Evolutionary conservation across 495 filamentous ascomycete species (phyloP), one percentile per base, ranked within the genome.

Genomic region (Schizothecium vesticola): DNA sequence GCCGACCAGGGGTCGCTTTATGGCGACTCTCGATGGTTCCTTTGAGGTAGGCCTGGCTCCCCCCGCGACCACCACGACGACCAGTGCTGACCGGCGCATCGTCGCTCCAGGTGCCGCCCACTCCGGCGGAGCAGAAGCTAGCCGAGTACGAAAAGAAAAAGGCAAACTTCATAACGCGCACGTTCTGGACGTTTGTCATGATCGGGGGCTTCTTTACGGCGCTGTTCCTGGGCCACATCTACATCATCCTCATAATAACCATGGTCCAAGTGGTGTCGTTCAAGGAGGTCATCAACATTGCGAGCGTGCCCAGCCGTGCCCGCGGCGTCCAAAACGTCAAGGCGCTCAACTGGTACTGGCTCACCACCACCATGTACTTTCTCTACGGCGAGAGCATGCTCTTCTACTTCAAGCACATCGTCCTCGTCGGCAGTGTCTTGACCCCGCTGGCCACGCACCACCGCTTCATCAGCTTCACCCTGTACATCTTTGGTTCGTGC

Each of bases 331-430:
- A 90, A 24, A 97, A 97, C 75, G 97, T 96, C 72, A 97, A 97
- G 81, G 90, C 89, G 69, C 80, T 99, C 74, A 97, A 97, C 76
- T 99, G 96, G 96, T 99, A 99, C 79, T 99, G 96, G 81, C 84
- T 99, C 68, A 96, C 92, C n/a, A 91, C 91, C 21, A 95, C 93
- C 65, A 98, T 98, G 95, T 99, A 98, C 82, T 99, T 96, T 72
- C 82, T 99, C 31, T 98, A 99, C 73, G 96, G 96, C 68, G 96
- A 99, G 81, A 97, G 92, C 71, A 94, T 99, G 70, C 95, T 99
- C 68, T 99, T 98, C 81, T 99, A 99, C 79, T 98, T 99, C 81
- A 98, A 98, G 83, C 96, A 98, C 72, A 92, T 99, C 65, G 86
- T 99, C 31, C 79, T 98, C 67, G 92, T 99, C n/a, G 94, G 97